Percentiles rank a stretch among this genome's conserved stretches.
phyloP scores from a whole-genome alignment of 495 filamentous ascomycete genomes.

The Aspergillus steynii region DNA sequence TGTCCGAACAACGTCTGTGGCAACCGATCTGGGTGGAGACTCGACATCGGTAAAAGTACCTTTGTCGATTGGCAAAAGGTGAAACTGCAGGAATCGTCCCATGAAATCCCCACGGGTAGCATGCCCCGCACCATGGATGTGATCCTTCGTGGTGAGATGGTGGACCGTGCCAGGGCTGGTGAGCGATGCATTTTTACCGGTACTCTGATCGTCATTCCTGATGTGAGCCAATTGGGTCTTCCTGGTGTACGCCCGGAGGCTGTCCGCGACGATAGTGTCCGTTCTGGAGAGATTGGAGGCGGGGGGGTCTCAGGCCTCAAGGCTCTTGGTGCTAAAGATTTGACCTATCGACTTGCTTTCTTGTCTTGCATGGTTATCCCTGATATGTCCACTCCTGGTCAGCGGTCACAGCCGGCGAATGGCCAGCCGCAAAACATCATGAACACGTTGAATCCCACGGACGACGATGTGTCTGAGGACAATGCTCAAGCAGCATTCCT shows the following conservation, averaged over 20 bases:
- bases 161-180: constrained; percentile 93
- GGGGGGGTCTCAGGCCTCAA: constrained; percentile 86
- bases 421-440: constrained; percentile 78
- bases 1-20: constrained; percentile 91
- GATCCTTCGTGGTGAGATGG: constrained; percentile 96
- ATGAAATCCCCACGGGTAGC: constrained; percentile 96
- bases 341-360: constrained; percentile 98
- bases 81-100: constrained; percentile 94
- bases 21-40: constrained; percentile 86
- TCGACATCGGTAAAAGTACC: constrained; percentile 95
- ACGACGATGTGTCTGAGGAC: constrained; percentile 65
- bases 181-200: constrained; percentile 98
- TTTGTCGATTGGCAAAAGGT: constrained; percentile 99
- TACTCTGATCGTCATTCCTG: constrained; percentile 92
- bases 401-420: constrained; percentile 62
- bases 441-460: constrained; percentile 72
- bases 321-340: constrained; percentile 86
- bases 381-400: constrained; percentile 77
- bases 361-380: constrained; percentile 95
- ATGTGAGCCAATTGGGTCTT: constrained; percentile 92
- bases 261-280: constrained; percentile 77
- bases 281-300: constrained; percentile 77
- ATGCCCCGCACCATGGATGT: constrained; percentile 99
- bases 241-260: constrained; percentile 84
- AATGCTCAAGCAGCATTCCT: constrained; percentile 87